Evolutionary conservation across 2,329 filamentous ascomycete species (phyloP).

Genomic region (Aspergillus fumigatus): DNA sequence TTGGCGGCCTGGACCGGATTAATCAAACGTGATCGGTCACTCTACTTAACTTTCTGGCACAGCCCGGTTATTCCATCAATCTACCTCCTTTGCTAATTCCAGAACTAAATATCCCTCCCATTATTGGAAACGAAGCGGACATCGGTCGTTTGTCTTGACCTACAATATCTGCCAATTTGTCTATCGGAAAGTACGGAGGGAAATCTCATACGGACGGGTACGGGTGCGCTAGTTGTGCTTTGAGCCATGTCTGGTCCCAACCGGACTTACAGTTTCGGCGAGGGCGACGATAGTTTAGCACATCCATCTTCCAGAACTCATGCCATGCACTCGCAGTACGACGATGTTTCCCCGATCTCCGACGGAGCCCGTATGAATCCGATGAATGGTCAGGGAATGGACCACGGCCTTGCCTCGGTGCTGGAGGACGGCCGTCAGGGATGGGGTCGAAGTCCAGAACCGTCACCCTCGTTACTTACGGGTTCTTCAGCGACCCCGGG

Average conservation of each 20-base stretch:
- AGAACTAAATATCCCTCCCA: neutral
- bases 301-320: neutral
- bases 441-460: slow-evolving; percentile 15
- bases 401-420: slow-evolving; percentile 10
- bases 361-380: slow-evolving; percentile 1
- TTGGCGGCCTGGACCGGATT: neutral
- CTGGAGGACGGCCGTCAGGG: slow-evolving; percentile 7
- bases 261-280: slow-evolving; percentile 21
- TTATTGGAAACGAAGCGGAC: neutral
- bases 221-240: neutral
- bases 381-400: neutral
- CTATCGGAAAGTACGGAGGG: neutral
- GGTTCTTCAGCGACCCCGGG: slow-evolving; percentile 52
- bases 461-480: slow-evolving; percentile 30
- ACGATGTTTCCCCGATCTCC: slow-evolving; percentile 10
- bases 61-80: neutral
- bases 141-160: neutral
- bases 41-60: neutral
- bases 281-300: slow-evolving; percentile 12
- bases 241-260: slow-evolving; percentile 15
- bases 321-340: slow-evolving; percentile 4
- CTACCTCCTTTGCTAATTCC: neutral
- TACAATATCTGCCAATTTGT: neutral
- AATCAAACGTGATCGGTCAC: neutral
- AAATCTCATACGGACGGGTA: neutral